These are phyloP conservation scores for Leavenworthia alabamica DNA, from an alignment of 345 rosid species.

Conservation along the genomic window DNA sequence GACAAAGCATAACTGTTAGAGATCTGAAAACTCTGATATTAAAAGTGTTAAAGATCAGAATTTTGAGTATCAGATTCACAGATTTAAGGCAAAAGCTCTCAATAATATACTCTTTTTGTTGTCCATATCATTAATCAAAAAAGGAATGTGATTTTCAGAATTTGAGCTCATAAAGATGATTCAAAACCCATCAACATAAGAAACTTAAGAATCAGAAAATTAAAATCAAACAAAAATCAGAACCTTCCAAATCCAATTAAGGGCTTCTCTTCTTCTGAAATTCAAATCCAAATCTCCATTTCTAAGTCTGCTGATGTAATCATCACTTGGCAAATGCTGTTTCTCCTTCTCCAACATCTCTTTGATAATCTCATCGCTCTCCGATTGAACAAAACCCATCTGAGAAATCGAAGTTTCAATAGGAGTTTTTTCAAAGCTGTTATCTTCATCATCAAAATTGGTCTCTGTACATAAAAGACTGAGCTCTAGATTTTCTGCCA, in stretches of 20 bases:
- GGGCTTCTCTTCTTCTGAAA: conserved; percentile 52
- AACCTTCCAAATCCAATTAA: conserved; percentile 73
- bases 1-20: not conserved
- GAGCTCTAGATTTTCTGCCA: conserved; percentile 48
- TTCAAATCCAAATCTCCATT: conserved; percentile 52
- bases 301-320: conserved; percentile 47
- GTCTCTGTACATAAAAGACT: conserved; percentile 50
- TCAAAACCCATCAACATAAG: not conserved
- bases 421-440: conserved; percentile 27
- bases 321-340: conserved; percentile 46
- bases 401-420: conserved; percentile 28
- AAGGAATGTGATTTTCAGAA: conserved; percentile 5
- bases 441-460: conserved; percentile 20
- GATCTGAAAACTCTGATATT: conserved; percentile 16
- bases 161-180: conserved; percentile 1
- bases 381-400: conserved; percentile 40
- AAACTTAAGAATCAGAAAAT: not conserved
- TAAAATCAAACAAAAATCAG: no score
- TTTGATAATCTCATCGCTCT: conserved; percentile 42
- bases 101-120: not conserved
- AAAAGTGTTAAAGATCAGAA: no score
- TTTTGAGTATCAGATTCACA: no score
- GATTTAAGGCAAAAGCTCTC: not conserved
- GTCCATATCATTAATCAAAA: conserved; percentile 19
- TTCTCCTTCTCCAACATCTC: conserved; percentile 58